Percentiles rank a stretch among this genome's conserved stretches.
Evolutionary conservation across 805 yeast genomes (phyloP).

Genomic region (Ogataea nonfermentans): DNA sequence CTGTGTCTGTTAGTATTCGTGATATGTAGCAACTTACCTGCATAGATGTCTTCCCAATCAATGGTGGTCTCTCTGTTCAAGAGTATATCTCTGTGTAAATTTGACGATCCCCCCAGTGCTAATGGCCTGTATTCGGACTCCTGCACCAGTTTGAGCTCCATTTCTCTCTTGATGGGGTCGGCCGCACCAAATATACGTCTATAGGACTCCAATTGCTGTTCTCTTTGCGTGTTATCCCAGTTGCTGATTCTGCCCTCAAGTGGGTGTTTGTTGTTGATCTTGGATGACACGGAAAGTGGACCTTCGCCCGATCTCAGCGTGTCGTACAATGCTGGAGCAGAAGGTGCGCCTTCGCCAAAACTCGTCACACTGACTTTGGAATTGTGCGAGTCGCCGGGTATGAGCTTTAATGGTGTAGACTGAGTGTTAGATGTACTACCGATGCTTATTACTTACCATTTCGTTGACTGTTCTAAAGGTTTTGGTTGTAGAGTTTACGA

Average conservation of each 20-base stretch:
- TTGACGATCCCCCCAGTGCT: conserved; percentile 54
- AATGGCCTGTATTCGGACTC: conserved; percentile 68
- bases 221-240: conserved; percentile 80
- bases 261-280: conserved; percentile 80
- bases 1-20: conserved; percentile 23
- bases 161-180: conserved; percentile 86
- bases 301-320: conserved; percentile 65
- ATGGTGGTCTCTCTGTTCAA: conserved; percentile 70
- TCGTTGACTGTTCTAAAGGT: neutral
- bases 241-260: conserved; percentile 68
- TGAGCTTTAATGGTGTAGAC: conserved; percentile 45
- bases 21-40: conserved; percentile 34
- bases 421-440: conserved; percentile 15
- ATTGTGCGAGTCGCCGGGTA: conserved; percentile 50
- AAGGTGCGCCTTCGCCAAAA: conserved; percentile 55
- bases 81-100: conserved; percentile 61
- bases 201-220: conserved; percentile 69
- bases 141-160: conserved; percentile 80
- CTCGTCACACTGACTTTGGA: conserved; percentile 50
- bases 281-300: conserved; percentile 56
- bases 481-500: conserved; percentile 1
- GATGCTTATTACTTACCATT: conserved; percentile 10
- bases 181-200: conserved; percentile 88
- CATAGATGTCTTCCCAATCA: conserved; percentile 94
- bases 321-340: conserved; percentile 71